Base-by-base conservation (phyloP, 805 yeast species). In the Kodamaea sagamina region DNA sequence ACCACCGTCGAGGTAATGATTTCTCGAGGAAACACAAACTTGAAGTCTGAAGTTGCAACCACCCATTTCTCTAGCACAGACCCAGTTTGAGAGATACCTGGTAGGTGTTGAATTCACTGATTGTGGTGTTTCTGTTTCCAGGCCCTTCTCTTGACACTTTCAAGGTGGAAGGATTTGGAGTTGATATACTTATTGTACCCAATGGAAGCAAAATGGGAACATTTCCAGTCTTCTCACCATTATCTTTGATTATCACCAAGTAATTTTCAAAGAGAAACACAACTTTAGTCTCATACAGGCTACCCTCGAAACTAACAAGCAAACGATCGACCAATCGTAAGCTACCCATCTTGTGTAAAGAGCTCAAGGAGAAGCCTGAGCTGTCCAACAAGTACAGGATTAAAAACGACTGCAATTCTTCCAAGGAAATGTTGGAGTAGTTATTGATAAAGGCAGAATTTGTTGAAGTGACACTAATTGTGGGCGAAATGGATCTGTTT, bases 1-100 rank as follows among this genome's bases (percentile, higher is more conserved):
- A 4, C 15, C 31, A 40, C 27, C 2, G 43, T 40, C 1, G 72
- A 65, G 0, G 75, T 64, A 9, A 71, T 41, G 13, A 67, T 49
- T 16, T 65, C 69, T 3, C 53, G 47, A 0, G 76, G 76, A 29
- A 71, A 63, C 3, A 41, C 31, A 42, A 61, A 58, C 22, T 42
- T 43, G 6, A 46, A 43, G 43, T 71, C 76, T 2, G 72, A 64
- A 8, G 67, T 48, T 1, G 70, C 73, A 16, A 68, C 67, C 3
- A 63, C 73, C 76, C 76, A 71, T 46, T 71, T 71, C 46, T 71
- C 75, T 21, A 71, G 55, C 4, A 71, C 58, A n/a, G 63, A 52
- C 26, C 55, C 52, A 11, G 44, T 47, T 8, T 57, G 57, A 1
- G 71, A 68, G 45, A 50, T 52, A 62, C 29, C 6, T 44, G 29